Evolutionary conservation across 2,329 filamentous ascomycete species (phyloP).

Genomic region (Aspergillus sp.): DNA sequence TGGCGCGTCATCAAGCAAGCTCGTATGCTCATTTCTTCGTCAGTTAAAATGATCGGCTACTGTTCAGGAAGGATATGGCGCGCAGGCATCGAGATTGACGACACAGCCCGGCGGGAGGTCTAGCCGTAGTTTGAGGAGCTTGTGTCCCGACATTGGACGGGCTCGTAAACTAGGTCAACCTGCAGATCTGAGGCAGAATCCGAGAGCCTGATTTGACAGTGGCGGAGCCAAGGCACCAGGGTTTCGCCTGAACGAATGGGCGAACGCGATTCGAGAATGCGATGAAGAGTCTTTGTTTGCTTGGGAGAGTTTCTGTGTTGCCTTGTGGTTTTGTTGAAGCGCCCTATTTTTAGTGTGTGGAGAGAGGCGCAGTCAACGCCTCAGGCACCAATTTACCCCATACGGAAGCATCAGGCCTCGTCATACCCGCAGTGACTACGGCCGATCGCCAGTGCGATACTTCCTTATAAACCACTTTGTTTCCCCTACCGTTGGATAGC

Average conservation of each 20-base stretch:
- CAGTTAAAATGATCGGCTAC: not conserved
- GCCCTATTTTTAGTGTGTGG: slow-evolving; percentile 9
- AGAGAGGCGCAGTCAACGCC: slow-evolving; percentile 2
- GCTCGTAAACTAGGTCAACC: not conserved
- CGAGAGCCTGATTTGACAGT: slow-evolving; percentile 1
- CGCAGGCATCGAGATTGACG: not conserved
- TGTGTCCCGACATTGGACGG: not conserved
- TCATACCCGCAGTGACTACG: not conserved
- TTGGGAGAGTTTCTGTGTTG: slow-evolving; percentile 2
- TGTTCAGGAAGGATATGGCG: not conserved
- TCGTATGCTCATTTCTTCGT: not conserved
- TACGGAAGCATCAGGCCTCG: not conserved
- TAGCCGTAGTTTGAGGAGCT: not conserved
- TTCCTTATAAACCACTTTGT: slow-evolving; percentile 10
- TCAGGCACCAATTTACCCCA: not conserved
- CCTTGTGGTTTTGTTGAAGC: slow-evolving; percentile 1
- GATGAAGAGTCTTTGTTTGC: slow-evolving; percentile 1
- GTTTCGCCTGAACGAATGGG: not conserved
- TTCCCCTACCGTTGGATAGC: not conserved
- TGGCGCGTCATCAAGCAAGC: not conserved
- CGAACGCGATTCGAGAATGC: not conserved
- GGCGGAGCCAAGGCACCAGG: slow-evolving; percentile 12
- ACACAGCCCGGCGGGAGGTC: not conserved
- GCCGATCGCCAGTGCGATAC: not conserved
- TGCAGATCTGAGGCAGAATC: not conserved